Base-by-base conservation (phyloP, 371 early-diverging fungal species). In the Chytridium lagenaria region DNA sequence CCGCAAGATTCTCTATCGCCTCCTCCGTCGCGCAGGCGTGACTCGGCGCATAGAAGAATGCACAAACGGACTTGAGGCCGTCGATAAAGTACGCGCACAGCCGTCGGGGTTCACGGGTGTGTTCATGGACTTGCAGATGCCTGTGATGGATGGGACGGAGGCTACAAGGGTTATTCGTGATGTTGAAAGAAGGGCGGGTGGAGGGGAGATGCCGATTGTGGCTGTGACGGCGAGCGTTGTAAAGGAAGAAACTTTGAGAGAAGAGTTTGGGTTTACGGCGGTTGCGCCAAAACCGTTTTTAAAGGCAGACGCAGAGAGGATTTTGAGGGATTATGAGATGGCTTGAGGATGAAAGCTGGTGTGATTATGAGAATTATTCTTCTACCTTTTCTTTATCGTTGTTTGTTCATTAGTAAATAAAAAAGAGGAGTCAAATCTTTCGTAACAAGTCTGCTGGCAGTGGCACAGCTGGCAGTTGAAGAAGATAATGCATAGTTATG, bases 51-150 rank as follows among this genome's bases (percentile, higher is more conserved):
- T 70, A 3, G 39, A 59, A 15, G 59, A 70, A 70, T 22, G 55
- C 61, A 22, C 34, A 28, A 67, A 73, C 50, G 77, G 77, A 2
- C 52, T 64, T 34, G 44, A 59, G 23, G 55, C 51, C 0, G 37
- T 77, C 26, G 76, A 77, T 49, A 59, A 16, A 44, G n/a, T 63
- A 2, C 63, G 16, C 44, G 19, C 7, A 44, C 7, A 12, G 44
- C 12, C 12, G 44, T 12, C 12, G 19, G 44, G 12, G 44, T 73
- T 72, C 37, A 68, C 67, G 63, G 34, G 69, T 30, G 59, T 80
- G 1, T 71, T 80, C 1, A 77, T 80, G 52, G 80, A 80, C 59
- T 55, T 78, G 31, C 68, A 73, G 39, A 78, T 80, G 81, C 81
- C 81, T 1, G 52, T 73, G 23, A 75, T 78, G 73, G 67, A 63